phyloP scores from a whole-genome alignment of 1,284 basidiomycete species.

The Ceratobasidium sp. region DNA sequence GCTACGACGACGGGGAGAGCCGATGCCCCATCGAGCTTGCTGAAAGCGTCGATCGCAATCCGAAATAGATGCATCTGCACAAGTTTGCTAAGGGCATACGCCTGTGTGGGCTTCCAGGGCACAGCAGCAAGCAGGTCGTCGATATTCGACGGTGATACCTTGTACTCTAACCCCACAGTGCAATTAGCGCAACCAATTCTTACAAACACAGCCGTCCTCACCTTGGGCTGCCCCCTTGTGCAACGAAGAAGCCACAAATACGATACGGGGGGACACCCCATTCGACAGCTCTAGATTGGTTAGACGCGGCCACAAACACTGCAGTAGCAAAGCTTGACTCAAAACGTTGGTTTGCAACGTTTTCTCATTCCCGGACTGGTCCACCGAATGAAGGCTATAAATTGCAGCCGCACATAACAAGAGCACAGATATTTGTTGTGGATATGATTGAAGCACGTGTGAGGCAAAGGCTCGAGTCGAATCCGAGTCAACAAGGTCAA shows the following conservation, averaged over 20 bases:
- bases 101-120: slow-evolving; percentile 27
- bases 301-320: slow-evolving; percentile 39
- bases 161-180: slow-evolving; percentile 7
- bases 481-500: slow-evolving; percentile 22
- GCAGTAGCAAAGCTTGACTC: slow-evolving; percentile 47
- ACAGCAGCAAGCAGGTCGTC: slow-evolving; percentile 17
- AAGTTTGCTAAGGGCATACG: slow-evolving; percentile 46
- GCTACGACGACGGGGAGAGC: slow-evolving; percentile 30
- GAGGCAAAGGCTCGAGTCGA: slow-evolving; percentile 31
- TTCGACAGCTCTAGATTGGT: slow-evolving; percentile 9
- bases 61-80: slow-evolving; percentile 46
- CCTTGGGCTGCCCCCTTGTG: slow-evolving; percentile 45
- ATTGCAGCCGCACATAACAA: slow-evolving; percentile 29
- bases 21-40: neutral
- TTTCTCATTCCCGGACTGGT: slow-evolving; percentile 44
- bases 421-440: slow-evolving; percentile 31
- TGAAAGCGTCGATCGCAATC: slow-evolving; percentile 41
- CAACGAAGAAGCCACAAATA: slow-evolving; percentile 46
- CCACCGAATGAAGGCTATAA: neutral
- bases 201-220: neutral
- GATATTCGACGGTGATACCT: slow-evolving; percentile 39
- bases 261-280: slow-evolving; percentile 33
- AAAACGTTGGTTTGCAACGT: slow-evolving; percentile 47
- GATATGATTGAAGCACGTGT: slow-evolving; percentile 24
- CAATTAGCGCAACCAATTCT: neutral